phyloP scores from a whole-genome alignment of 768 basidiomycete species.

The Psilocybe subaeruginosa region DNA sequence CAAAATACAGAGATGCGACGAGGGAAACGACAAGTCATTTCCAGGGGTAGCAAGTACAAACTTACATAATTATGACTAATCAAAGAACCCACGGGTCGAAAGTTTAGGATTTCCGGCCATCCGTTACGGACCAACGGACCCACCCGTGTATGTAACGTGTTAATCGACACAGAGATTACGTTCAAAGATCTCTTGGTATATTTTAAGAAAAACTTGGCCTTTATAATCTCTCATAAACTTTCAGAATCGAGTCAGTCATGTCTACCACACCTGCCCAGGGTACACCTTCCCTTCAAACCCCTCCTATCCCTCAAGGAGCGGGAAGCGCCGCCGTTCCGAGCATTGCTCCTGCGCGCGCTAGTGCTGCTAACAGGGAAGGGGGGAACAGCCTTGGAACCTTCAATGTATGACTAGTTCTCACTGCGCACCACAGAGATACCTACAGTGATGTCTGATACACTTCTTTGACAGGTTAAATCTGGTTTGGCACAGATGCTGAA shows the following conservation, averaged over 20 bases:
- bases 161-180: neutral
- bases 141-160: neutral
- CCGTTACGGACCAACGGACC: neutral
- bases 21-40: too few species aligned
- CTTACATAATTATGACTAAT: neutral
- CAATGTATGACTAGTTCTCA: conserved; percentile 46
- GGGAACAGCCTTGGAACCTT: conserved; percentile 73
- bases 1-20: too few species aligned
- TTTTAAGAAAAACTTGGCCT: neutral
- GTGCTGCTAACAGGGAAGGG: conserved; percentile 46
- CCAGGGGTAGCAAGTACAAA: too few species aligned
- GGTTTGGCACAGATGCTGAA: conserved; percentile 98
- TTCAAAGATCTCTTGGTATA: conserved; percentile 4
- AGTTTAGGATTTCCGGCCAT: neutral
- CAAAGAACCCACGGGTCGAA: neutral
- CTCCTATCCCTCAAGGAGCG: conserved; percentile 38
- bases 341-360: conserved; percentile 56
- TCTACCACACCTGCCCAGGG: conserved; percentile 8
- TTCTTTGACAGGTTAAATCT: conserved; percentile 73
- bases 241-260: conserved; percentile 1
- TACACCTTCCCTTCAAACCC: conserved; percentile 32
- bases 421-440: neutral
- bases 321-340: conserved; percentile 44
- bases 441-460: neutral
- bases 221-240: neutral